Conservation (phyloP, 495 filamentous ascomycete genomes). For the Hyaloscypha variabilis region DNA sequence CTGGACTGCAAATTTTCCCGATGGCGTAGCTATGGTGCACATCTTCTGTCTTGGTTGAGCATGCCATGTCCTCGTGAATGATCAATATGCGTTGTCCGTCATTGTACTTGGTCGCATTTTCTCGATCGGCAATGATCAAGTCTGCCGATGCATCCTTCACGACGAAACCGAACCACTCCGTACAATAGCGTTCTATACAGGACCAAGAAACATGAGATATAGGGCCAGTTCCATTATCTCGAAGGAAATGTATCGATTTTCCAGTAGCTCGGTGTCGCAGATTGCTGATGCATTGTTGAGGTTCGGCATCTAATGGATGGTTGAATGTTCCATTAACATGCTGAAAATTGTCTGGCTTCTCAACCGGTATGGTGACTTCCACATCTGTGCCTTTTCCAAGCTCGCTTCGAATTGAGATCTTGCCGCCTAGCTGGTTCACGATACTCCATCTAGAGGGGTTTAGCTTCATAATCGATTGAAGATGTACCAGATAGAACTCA, state of each 20-base stretch:
- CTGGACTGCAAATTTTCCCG: conserved; percentile 18
- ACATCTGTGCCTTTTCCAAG: conserved; percentile 29
- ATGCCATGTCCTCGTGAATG: conserved; percentile 20
- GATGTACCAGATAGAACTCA: conserved; percentile 31
- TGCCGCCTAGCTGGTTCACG: conserved; percentile 58
- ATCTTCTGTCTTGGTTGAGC: not conserved
- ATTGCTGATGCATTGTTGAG: conserved; percentile 8
- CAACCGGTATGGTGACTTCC: conserved; percentile 18
- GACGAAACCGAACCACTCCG: conserved; percentile 26
- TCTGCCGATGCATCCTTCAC: conserved; percentile 11
- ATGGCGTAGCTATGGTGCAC: not conserved
- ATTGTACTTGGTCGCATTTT: not conserved
- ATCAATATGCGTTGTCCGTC: conserved; percentile 18
- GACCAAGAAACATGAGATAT: conserved; percentile 13
- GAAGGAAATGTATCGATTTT: conserved; percentile 1
- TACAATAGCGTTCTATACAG: conserved; percentile 20
- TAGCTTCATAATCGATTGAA: not conserved
- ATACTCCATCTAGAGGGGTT: conserved; percentile 45
- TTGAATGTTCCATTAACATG: conserved; percentile 45
- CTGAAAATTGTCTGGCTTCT: conserved; percentile 4
- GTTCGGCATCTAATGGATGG: not conserved
- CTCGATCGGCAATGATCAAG: conserved; percentile 19
- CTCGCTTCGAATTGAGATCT: conserved; percentile 51
- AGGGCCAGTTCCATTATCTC: not conserved
- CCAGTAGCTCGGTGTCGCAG: conserved; percentile 15